Conservation (phyloP, 352 stramenopile genomes). For the Phytopythium chamaehyphon region DNA sequence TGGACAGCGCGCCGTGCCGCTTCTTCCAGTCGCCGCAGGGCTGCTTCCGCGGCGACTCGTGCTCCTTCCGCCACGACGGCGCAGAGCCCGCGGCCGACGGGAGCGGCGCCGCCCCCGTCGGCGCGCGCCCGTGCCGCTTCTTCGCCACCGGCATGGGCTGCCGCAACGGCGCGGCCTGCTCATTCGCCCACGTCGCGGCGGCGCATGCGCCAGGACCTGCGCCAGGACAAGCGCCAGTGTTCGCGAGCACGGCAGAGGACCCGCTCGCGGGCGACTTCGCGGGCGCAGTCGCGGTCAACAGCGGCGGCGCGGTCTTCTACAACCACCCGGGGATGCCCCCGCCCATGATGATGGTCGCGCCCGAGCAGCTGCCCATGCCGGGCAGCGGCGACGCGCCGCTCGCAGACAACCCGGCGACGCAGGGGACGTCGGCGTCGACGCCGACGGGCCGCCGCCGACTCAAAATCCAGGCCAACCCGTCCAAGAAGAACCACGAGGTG, state of each 20-base stretch:
- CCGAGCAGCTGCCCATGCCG: slow-evolving; percentile 4
- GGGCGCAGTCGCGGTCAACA: slow-evolving; percentile 14
- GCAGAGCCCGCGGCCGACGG: slow-evolving; percentile 1
- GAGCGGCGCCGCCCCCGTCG: slow-evolving; percentile 6
- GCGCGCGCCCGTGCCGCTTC: slow-evolving; percentile 46
- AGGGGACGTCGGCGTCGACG: background rate
- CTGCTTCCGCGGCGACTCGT: slow-evolving; percentile 64
- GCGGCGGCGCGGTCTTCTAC: slow-evolving; percentile 24
- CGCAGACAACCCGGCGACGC: slow-evolving; percentile 16
- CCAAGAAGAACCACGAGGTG: slow-evolving; percentile 61
- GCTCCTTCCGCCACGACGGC: slow-evolving; percentile 56
- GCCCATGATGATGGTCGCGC: slow-evolving; percentile 19
- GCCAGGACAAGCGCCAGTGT: slow-evolving; percentile 15
- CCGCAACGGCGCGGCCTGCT: slow-evolving; percentile 58
- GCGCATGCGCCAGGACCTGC: background rate
- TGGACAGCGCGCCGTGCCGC: slow-evolving; percentile 33
- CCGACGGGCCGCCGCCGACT: slow-evolving; percentile 26
- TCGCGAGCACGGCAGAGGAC: slow-evolving; percentile 16
- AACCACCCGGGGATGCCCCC: slow-evolving; percentile 19
- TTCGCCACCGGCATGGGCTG: slow-evolving; percentile 49
- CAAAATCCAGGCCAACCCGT: slow-evolving; percentile 65
- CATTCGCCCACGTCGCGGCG: slow-evolving; percentile 37
- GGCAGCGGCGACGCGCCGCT: slow-evolving; percentile 3
- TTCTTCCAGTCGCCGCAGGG: slow-evolving; percentile 73
- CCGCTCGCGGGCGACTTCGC: slow-evolving; percentile 14